These are phyloP conservation scores for Candida tibetensis DNA, from an alignment of 805 yeast species.

Conservation along the genomic window DNA sequence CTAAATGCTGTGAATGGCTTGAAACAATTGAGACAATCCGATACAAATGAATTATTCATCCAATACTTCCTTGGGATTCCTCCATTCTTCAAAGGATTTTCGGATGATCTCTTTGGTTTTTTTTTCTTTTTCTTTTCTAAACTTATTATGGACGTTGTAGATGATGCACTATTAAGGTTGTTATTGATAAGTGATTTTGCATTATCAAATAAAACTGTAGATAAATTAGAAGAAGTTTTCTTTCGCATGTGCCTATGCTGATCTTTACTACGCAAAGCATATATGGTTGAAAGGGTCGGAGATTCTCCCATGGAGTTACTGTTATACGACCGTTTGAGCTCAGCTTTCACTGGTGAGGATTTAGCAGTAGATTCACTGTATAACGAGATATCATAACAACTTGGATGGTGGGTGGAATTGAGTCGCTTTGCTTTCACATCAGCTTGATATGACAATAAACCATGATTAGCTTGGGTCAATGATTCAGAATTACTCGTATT, in stretches of 20 bases:
- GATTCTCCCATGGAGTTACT: conserved; percentile 11
- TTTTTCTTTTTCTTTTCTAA: conserved; percentile 22
- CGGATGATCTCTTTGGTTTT: conserved; percentile 29
- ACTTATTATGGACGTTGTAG: conserved; percentile 29
- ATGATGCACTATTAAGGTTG: conserved; percentile 27
- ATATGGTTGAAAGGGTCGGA: conserved; percentile 26
- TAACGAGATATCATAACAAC: conserved; percentile 18
- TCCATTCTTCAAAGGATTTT: conserved; percentile 44
- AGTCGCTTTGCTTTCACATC: neutral
- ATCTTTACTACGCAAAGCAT: conserved; percentile 22
- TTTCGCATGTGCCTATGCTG: conserved; percentile 15
- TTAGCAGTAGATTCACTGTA: conserved; percentile 25
- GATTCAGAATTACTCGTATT: conserved; percentile 6
- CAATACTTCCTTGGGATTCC: conserved; percentile 79
- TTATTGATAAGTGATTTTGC: conserved; percentile 35
- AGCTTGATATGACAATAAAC: neutral
- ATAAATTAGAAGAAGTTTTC: conserved; percentile 30
- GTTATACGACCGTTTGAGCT: conserved; percentile 14
- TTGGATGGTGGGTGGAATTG: conserved; percentile 6
- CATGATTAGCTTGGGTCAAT: conserved; percentile 2
- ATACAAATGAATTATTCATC: conserved; percentile 93
- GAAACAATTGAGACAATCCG: conserved; percentile 83
- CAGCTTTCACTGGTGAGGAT: conserved; percentile 27
- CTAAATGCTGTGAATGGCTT: conserved; percentile 79
- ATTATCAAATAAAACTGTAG: conserved; percentile 35